These are phyloP conservation scores for Leccinum olivaceopallidum DNA, from an alignment of 768 basidiomycete genomes.

Conservation along the genomic window DNA sequence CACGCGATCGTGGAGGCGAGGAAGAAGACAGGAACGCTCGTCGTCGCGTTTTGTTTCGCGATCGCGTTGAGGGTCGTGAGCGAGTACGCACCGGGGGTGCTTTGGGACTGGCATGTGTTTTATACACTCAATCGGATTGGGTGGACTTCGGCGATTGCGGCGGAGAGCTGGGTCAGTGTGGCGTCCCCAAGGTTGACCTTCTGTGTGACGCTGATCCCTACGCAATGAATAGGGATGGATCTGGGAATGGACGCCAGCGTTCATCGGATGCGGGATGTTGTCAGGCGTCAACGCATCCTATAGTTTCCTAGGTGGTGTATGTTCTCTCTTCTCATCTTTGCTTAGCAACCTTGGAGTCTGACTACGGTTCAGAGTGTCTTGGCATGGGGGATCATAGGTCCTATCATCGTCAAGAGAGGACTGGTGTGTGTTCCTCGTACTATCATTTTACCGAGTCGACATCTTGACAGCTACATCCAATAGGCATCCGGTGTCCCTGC, in stretches of 20 bases:
- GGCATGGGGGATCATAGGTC: slow-evolving; percentile 64
- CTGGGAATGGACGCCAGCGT: slow-evolving; percentile 47
- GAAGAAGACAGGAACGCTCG: slow-evolving; percentile 2
- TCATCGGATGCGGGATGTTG: slow-evolving; percentile 60
- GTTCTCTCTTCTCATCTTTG: slow-evolving; percentile 14
- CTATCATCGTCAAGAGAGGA: slow-evolving; percentile 42
- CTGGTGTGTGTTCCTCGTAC: background rate
- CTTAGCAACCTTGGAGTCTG: background rate
- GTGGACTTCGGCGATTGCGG: background rate
- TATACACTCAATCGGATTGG: slow-evolving; percentile 1
- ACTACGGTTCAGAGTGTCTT: slow-evolving; percentile 42
- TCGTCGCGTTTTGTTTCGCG: background rate
- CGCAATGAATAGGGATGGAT: slow-evolving; percentile 17
- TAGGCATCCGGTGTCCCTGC: background rate
- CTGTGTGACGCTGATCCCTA: background rate
- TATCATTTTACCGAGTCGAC: background rate
- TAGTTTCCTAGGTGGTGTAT: slow-evolving; percentile 48
- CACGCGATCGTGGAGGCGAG: background rate
- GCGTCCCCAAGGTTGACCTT: background rate
- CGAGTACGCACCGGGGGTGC: background rate
- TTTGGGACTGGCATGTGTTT: slow-evolving; percentile 5
- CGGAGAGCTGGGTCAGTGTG: slow-evolving; percentile 4
- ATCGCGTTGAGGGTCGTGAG: background rate
- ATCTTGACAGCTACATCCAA: background rate
- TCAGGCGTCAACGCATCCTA: slow-evolving; percentile 56